Conservation (phyloP, 2,329 filamentous ascomycete species). For the Penicillium paneum region DNA sequence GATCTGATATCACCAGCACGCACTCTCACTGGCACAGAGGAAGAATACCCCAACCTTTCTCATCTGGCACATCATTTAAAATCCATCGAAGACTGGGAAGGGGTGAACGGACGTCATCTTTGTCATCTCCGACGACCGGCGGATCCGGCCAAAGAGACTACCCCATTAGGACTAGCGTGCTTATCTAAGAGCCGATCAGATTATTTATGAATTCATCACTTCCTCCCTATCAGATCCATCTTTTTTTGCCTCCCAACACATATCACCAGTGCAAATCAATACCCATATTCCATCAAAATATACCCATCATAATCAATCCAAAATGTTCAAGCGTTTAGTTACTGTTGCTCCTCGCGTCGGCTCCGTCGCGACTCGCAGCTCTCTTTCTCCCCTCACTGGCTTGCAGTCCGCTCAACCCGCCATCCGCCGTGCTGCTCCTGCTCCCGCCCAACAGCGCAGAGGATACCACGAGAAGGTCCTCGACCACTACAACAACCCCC, state of each 20-base stretch:
- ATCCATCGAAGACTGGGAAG: not conserved
- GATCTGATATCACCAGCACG: conserved; percentile 16
- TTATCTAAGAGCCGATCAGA: conserved; percentile 24
- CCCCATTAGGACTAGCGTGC: conserved; percentile 18
- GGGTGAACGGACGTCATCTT: conserved; percentile 5
- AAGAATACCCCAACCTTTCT: not conserved
- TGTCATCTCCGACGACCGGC: conserved; percentile 26
- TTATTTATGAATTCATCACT: conserved; percentile 30
- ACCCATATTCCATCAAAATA: conserved; percentile 1
- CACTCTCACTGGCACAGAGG: conserved; percentile 3
- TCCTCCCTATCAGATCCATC: conserved; percentile 22
- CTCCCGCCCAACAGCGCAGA: conserved; percentile 39
- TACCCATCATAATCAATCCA: conserved; percentile 17
- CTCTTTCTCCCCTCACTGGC: conserved; percentile 46
- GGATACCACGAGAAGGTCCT: conserved; percentile 69
- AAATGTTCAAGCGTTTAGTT: conserved; percentile 59
- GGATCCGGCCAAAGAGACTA: conserved; percentile 13
- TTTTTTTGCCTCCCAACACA: conserved; percentile 16
- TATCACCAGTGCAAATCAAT: not conserved
- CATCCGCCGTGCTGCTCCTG: conserved; percentile 34
- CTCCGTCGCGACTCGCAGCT: conserved; percentile 48
- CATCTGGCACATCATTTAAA: not conserved
- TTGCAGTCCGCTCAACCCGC: conserved; percentile 42
- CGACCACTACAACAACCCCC: conserved; percentile 77
- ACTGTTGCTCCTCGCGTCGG: conserved; percentile 53